A percentile compares a stretch with the other conserved stretches of the same genome.
Evolutionary conservation across 179 eudicot species (phyloP).

Genomic region (Camellia oleifera): DNA sequence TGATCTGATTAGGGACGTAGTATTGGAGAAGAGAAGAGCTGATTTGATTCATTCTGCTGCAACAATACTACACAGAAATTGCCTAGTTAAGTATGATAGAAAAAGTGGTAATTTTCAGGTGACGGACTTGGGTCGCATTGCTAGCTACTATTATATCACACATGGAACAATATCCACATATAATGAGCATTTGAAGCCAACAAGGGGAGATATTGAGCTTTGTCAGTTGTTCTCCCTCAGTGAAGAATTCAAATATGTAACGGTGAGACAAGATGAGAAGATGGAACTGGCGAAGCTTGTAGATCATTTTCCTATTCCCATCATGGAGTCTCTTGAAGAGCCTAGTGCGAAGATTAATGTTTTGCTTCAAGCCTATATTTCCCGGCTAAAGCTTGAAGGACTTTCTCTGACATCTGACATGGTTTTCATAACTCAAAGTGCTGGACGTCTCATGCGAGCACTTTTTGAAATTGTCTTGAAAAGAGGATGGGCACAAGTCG

Average conservation of each 20-base stretch:
- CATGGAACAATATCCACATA: slow-evolving; percentile 88
- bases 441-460: slow-evolving; percentile 83
- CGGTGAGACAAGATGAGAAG: slow-evolving; percentile 94
- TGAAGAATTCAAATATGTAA: slow-evolving; percentile 87
- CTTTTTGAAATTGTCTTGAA: slow-evolving; percentile 83
- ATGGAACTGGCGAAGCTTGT: slow-evolving; percentile 89
- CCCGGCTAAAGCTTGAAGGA: slow-evolving; percentile 93
- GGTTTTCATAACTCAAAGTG: slow-evolving; percentile 97
- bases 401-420: slow-evolving; percentile 88
- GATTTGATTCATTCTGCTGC: slow-evolving; percentile 97
- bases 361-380: slow-evolving; percentile 89
- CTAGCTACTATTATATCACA: slow-evolving; percentile 86
- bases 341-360: slow-evolving; percentile 98
- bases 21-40: slow-evolving; percentile 84
- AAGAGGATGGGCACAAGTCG: slow-evolving; percentile 88
- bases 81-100: slow-evolving; percentile 84
- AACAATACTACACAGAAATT: slow-evolving; percentile 73
- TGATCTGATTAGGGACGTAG: slow-evolving; percentile 43
- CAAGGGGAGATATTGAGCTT: slow-evolving; percentile 95
- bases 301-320: slow-evolving; percentile 85
- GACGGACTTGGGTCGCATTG: slow-evolving; percentile 94
- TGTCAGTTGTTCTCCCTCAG: slow-evolving; percentile 94
- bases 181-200: slow-evolving; percentile 39
- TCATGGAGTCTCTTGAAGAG: slow-evolving; percentile 92
- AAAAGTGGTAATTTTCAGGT: slow-evolving; percentile 97